Conservation (phyloP, 2,329 filamentous ascomycete genomes). For the Monosporascus sp. region DNA sequence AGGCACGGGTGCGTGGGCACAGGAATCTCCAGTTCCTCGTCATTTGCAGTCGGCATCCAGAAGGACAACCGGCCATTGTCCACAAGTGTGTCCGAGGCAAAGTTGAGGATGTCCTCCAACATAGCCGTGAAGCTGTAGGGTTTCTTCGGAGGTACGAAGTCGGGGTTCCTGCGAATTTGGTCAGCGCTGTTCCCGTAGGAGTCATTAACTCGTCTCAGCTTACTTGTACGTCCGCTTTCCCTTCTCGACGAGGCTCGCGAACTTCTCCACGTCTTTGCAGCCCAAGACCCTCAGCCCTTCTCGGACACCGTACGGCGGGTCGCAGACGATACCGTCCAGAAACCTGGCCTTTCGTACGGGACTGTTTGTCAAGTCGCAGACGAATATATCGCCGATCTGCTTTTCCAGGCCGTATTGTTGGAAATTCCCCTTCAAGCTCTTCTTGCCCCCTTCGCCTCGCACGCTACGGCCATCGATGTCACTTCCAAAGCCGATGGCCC, state of each 20-base stretch:
- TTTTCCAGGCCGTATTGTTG: conserved; percentile 68
- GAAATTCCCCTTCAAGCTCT: conserved; percentile 64
- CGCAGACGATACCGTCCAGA: conserved; percentile 87
- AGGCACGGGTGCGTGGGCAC: conserved; percentile 74
- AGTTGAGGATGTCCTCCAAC: conserved; percentile 82
- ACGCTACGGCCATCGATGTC: conserved; percentile 93
- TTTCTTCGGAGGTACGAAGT: conserved; percentile 64
- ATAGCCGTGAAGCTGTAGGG: conserved; percentile 90
- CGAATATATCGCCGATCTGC: conserved; percentile 70
- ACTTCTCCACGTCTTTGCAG: conserved; percentile 59
- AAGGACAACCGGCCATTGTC: conserved; percentile 77
- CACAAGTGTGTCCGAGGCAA: conserved; percentile 71
- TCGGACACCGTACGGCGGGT: conserved; percentile 91
- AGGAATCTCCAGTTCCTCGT: conserved; percentile 68
- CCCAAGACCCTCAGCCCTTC: conserved; percentile 89
- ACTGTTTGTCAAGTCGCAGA: conserved; percentile 82
- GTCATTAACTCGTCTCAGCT: conserved; percentile 21
- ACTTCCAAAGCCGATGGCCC: conserved; percentile 74
- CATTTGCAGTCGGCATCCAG: conserved; percentile 94
- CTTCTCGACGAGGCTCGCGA: conserved; percentile 57
- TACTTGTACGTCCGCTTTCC: conserved; percentile 66
- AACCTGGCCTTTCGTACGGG: conserved; percentile 54
- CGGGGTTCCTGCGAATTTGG: conserved; percentile 12
- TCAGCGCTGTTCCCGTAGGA: conserved; percentile 4
- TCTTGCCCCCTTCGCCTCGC: conserved; percentile 58